Evolutionary conservation across 164 flowering plant species (phyloP), one percentile per base, ranked within the genome.

Genomic region (Buxus sempervirens): DNA sequence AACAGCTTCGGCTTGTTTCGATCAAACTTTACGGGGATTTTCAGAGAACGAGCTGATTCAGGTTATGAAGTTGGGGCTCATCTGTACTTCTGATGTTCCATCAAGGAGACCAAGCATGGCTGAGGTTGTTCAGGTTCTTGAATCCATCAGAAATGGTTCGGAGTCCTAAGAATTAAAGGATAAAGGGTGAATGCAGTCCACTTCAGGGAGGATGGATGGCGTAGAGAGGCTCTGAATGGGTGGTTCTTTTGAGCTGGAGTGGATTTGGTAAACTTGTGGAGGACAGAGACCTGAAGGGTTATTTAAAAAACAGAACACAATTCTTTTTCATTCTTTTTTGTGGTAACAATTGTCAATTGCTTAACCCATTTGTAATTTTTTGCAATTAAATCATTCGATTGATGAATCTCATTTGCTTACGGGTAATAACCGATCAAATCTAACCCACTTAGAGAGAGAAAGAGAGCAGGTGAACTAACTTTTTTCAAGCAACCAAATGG

Each of bases 31-130:
- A 78, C 73, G 84, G 4, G 94, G 90, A 23, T 86, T 85, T 68
- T 82, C 77, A 53, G 98, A 91, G 73, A 88, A 85, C 56, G 99
- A 96, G 79, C 79, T 93, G 73, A 85, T 90, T 71, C 98, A 93
- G 73, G 96, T 93, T 0, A 84, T 93, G 98, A 93, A 90, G 76
- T 60, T 96, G 71, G 99, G 98, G 23, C 66, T 93, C 71, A 82
- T 93, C 42, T 93, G 98, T 77, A 91, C 96, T 19, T 76, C 96
- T 21, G 96, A 91, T 67, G 64, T 69, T 72, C 84, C 99, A 23
- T 72, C 83, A 9, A 85, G 86, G 78, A 87, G 99, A 73, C 99
- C 99, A 0, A 91, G 88, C 83, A 96, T 96, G 99, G 92, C 92
- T 48, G 99, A 93, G 80, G 98, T 86, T 69, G 94, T 93, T 71